Conservation (phyloP, 306 rosid species). For the Castanospermum australe region DNA sequence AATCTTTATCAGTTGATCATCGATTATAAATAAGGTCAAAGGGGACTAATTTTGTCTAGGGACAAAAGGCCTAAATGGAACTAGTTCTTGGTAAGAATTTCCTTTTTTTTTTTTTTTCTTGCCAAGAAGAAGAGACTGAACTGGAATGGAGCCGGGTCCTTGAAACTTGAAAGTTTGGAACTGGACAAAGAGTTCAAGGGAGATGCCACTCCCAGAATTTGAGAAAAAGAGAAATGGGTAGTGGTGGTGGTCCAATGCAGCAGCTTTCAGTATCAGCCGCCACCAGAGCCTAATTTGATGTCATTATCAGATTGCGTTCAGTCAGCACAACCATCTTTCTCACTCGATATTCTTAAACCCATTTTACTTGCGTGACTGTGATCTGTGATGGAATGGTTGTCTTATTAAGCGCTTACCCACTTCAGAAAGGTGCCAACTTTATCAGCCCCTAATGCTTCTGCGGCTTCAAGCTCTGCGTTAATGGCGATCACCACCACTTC, state of each 20-base stretch:
- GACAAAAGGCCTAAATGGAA: neutral
- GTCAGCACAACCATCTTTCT: neutral
- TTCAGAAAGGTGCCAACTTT: neutral
- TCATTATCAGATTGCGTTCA: neutral
- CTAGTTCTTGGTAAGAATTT: neutral
- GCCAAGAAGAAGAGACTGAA: no score
- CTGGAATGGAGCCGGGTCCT: no score
- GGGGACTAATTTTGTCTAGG: neutral
- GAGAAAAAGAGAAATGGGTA: neutral
- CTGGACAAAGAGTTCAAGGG: no score
- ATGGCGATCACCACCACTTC: slow-evolving; percentile 38
- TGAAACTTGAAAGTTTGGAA: no score
- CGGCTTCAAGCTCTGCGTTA: slow-evolving; percentile 20
- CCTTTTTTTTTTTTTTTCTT: no score
- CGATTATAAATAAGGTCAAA: neutral
- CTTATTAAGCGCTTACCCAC: neutral
- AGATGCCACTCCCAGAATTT: neutral
- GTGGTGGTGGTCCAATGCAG: neutral
- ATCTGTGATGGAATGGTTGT: neutral
- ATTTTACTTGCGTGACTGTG: neutral
- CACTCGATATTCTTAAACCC: neutral
- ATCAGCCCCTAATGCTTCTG: neutral
- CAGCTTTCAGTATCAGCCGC: neutral
- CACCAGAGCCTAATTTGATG: neutral
- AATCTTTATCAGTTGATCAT: neutral